Percentiles rank a stretch among this genome's conserved stretches.
Evolutionary conservation across 352 stramenopile genomes (phyloP).

Genomic region (Phytophthora vignae): DNA sequence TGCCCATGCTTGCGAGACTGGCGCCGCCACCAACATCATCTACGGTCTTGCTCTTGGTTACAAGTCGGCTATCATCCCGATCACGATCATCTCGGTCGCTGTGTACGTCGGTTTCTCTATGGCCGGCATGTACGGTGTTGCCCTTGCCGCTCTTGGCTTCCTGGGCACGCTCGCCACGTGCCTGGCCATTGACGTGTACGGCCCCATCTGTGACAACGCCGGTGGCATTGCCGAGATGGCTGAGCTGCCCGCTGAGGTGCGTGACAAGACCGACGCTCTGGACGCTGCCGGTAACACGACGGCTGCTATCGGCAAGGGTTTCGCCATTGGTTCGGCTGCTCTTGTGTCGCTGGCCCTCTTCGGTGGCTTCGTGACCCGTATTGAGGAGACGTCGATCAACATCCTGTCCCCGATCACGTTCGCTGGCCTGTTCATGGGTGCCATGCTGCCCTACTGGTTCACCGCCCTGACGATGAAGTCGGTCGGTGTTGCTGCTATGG

Average conservation of each 20-base stretch:
- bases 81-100: slow-evolving; percentile 97
- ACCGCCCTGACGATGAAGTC: slow-evolving; percentile 99
- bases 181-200: slow-evolving; percentile 99
- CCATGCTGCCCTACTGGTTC: slow-evolving; percentile 99
- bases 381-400: slow-evolving; percentile 96
- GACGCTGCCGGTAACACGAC: slow-evolving; percentile 99
- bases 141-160: slow-evolving; percentile 98
- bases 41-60: slow-evolving; percentile 99
- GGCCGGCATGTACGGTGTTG: slow-evolving; percentile 98
- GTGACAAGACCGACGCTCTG: slow-evolving; percentile 99
- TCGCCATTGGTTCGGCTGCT: slow-evolving; percentile 98
- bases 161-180: slow-evolving; percentile 98
- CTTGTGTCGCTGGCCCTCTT: slow-evolving; percentile 99
- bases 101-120: slow-evolving; percentile 98
- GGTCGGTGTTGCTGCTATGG: slow-evolving; percentile 97
- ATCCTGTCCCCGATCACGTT: slow-evolving; percentile 98
- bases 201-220: slow-evolving; percentile 99
- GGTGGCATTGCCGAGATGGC: slow-evolving; percentile 99
- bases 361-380: slow-evolving; percentile 98
- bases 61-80: slow-evolving; percentile 99
- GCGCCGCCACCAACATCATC: slow-evolving; percentile 99
- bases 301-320: slow-evolving; percentile 99
- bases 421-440: slow-evolving; percentile 98
- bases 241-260: slow-evolving; percentile 96
- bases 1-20: slow-evolving; percentile 97